Evolutionary conservation across 1,139 yeast species (phyloP), one percentile per base, ranked within the genome.

Genomic region (Blastobotrys aristatus): DNA sequence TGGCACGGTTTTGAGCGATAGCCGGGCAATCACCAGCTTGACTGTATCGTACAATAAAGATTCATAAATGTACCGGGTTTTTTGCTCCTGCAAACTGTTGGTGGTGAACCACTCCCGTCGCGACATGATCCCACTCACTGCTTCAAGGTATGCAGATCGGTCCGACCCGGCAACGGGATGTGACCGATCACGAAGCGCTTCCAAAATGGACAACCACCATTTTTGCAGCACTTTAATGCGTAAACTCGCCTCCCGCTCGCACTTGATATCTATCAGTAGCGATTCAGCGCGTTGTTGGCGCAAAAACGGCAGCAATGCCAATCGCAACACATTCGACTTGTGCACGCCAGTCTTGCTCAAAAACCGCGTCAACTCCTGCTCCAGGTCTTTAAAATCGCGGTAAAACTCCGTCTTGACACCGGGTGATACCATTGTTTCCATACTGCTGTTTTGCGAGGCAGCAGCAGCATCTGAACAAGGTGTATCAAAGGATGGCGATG

Each of bases 101-200:
- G 20, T 3, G 32, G 52, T 46, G n/a, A n/a, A n/a, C 94, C 95
- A 87, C 62, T 85, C 92, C 11, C 63, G 66, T 20, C 89, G 72
- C 3, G 84, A 69, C 40, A 84, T 61, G 8, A 87, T 72, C 38
- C 90, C 70, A 1, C 89, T 81, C 2, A 87, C 69, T 45, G 87
- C 82, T 61, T 87, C 96, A 49, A 83, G 68, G 60, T 81, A 84
- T 11, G 88, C 89, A 43, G 82, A 76, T 49, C 83, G 69, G 63
- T 87, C 95, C 2, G 74, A 62, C 10, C 71, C 69, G 1, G 77
- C 64, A 2, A 77, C 64, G 45, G 66, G 61, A 57, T 57, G 58
- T 50, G 54, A 54, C 22, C 56, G 52, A 31, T 65, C 63, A 13
- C 62, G 62, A 47, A 79, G 63, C 7, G 75, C 70, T 8, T 64